These are phyloP conservation scores for Phymatotrichopsis omnivora DNA, from an alignment of 2,329 filamentous ascomycete genomes.

Conservation along the genomic window DNA sequence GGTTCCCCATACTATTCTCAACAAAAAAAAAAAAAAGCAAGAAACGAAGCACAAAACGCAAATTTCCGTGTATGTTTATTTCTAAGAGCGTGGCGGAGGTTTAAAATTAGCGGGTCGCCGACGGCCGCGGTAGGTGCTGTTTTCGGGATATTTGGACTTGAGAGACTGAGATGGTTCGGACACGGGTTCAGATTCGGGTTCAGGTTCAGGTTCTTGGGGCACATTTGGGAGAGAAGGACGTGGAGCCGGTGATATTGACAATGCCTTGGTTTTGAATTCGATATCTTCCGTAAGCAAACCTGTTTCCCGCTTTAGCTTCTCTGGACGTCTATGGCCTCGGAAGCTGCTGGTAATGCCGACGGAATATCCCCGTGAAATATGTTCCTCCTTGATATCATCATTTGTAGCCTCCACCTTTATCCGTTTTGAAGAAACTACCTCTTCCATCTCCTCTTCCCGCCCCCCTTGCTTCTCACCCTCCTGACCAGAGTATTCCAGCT, in stretches of 20 bases:
- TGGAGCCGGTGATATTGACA: not conserved
- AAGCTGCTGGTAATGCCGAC: not conserved
- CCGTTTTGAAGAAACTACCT: slow-evolving; percentile 9
- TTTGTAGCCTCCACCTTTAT: not conserved
- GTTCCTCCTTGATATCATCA: not conserved
- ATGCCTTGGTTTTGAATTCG: not conserved
- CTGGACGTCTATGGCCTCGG: slow-evolving; percentile 9
- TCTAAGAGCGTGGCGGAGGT: too few species aligned
- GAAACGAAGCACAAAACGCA: too few species aligned
- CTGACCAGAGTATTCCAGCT: slow-evolving; percentile 17
- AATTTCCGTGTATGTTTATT: too few species aligned
- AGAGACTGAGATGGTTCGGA: slow-evolving; percentile 1
- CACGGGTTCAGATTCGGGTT: slow-evolving; percentile 5
- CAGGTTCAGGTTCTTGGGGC: not conserved
- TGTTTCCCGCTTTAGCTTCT: slow-evolving; percentile 1
- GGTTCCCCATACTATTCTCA: too few species aligned
- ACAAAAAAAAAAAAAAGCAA: too few species aligned
- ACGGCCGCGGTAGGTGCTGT: slow-evolving; percentile 7
- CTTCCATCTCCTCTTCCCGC: slow-evolving; percentile 12
- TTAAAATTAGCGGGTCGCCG: too few species aligned
- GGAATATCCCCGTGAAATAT: not conserved
- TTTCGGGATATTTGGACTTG: not conserved
- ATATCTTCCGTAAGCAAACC: too few species aligned
- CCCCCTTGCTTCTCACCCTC: slow-evolving; percentile 26
- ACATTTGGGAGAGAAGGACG: not conserved